Evolutionary conservation across 495 filamentous ascomycete species (phyloP), one percentile per base, ranked within the genome.

Genomic region (Penicillium simplicissimum): DNA sequence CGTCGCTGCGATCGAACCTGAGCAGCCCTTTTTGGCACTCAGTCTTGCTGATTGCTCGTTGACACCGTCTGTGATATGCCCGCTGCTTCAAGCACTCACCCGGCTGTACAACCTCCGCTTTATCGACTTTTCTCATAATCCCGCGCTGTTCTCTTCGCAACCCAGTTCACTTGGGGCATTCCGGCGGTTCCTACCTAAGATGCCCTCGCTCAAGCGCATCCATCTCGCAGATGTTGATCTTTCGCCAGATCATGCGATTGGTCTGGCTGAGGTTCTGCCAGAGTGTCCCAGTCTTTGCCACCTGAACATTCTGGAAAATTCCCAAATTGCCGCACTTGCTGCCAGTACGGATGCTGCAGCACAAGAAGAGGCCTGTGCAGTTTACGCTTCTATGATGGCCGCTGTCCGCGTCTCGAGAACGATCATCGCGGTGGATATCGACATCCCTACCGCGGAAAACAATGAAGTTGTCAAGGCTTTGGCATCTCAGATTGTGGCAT

Each of bases 381-480:
- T 98, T 3, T 97, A 96, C 71, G 93, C 95, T 8, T 96, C 93
- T 17, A 80, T 98, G 57, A 89, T 97, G 76, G 90, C 91, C 25
- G 93, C 93, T 7, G 91, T 92, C 7, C 87, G 92, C 23, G 89
- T 97, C 0, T 95, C 91, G 13, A 81, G 85, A 19, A 88, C 89
- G 11, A 84, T 98, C 42, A 88, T 98, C 21, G 91, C 91, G 54
- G 83, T 98, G 55, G 95, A 98, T 70, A 91, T 97, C 62, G 92
- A 98, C 67, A 87, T 95, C 11, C 93, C 94, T 10, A 86, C 81
- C 31, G 77, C 84, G 31, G 87, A 90, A 61, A 90, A 87, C 28
- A 90, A 89, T 56, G 93, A 96, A 61, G 84, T 98, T 45, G 90
- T 98, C 63, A 96, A 92, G 74, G 94, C 91, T 8, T 79, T 98